Evolutionary conservation across 2,329 filamentous ascomycete genomes (phyloP).

Genomic region (Colletotrichum musicola): DNA sequence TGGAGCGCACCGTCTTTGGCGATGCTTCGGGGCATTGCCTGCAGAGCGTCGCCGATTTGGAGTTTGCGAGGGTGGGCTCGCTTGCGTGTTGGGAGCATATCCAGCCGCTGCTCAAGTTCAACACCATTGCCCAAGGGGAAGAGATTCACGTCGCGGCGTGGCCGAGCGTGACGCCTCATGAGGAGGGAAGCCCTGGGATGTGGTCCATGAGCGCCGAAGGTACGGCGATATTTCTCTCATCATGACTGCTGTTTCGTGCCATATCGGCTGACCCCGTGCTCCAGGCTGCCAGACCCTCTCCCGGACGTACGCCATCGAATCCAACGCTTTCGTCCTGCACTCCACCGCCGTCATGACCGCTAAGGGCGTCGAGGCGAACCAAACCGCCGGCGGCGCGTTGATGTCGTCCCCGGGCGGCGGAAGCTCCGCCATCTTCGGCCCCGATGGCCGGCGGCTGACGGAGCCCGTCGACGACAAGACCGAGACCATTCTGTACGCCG

Average conservation of each 20-base stretch:
- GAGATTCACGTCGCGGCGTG: slow-evolving; percentile 48
- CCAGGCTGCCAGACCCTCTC: slow-evolving; percentile 50
- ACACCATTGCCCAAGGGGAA: slow-evolving; percentile 45
- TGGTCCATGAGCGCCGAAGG: slow-evolving; percentile 36
- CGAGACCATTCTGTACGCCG: slow-evolving; percentile 64
- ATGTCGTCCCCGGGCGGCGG: slow-evolving; percentile 57
- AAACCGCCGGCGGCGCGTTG: slow-evolving; percentile 52
- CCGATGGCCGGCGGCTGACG: slow-evolving; percentile 62
- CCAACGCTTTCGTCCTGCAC: slow-evolving; percentile 55
- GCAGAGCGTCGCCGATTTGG: slow-evolving; percentile 61
- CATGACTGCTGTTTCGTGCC: slow-evolving; percentile 46
- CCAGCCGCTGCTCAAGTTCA: slow-evolving; percentile 59
- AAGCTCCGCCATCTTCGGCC: slow-evolving; percentile 63
- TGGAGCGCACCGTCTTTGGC: slow-evolving; percentile 61
- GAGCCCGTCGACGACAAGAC: slow-evolving; percentile 52
- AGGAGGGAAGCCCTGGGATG: slow-evolving; percentile 21
- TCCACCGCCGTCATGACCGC: slow-evolving; percentile 55
- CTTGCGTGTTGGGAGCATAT: slow-evolving; percentile 71
- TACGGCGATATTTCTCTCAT: slow-evolving; percentile 41
- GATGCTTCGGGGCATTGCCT: slow-evolving; percentile 32
- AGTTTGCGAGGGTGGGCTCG: slow-evolving; percentile 64
- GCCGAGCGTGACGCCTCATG: slow-evolving; percentile 41
- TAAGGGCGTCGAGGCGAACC: slow-evolving; percentile 54
- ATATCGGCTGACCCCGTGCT: slow-evolving; percentile 46
- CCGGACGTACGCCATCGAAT: slow-evolving; percentile 56